These are phyloP conservation scores for Tephrocybe rancida DNA, from an alignment of 768 basidiomycete genomes.

Conservation along the genomic window DNA sequence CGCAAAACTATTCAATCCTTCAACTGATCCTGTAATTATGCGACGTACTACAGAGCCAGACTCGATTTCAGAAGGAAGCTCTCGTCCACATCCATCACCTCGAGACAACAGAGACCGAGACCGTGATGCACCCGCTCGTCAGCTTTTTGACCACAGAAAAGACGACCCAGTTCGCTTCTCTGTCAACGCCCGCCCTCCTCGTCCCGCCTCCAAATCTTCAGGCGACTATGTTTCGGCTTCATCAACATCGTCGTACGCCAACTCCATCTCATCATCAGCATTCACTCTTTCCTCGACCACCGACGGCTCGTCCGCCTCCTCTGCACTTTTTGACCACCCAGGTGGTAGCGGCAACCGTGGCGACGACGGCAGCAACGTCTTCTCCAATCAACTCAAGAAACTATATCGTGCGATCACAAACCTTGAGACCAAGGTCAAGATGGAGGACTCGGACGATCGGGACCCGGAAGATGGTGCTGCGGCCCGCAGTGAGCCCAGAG, in stretches of 20 bases:
- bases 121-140: conserved; percentile 43
- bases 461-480: conserved; percentile 39
- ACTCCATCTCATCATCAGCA: conserved; percentile 64
- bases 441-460: conserved; percentile 56
- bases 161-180: conserved; percentile 91
- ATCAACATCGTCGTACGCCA: conserved; percentile 73
- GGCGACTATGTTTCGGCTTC: conserved; percentile 76
- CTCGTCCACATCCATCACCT: conserved; percentile 35
- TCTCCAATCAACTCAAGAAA: conserved; percentile 75
- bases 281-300: conserved; percentile 82
- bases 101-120: conserved; percentile 27
- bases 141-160: conserved; percentile 87
- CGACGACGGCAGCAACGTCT: conserved; percentile 59
- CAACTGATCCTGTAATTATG: conserved; percentile 66
- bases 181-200: conserved; percentile 54
- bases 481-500: conserved; percentile 39
- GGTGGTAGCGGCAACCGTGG: conserved; percentile 43
- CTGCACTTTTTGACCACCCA: conserved; percentile 64
- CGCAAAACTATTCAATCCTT: conserved; percentile 71
- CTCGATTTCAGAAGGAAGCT: conserved; percentile 60
- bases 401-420: conserved; percentile 83
- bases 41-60: conserved; percentile 69
- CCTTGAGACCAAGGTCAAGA: conserved; percentile 75
- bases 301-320: conserved; percentile 73
- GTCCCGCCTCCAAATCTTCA: conserved; percentile 61